Percentiles rank a stretch among this genome's conserved stretches.
phyloP scores from a whole-genome alignment of 2,329 filamentous ascomycete species.

The Clonostachys byssicola region DNA sequence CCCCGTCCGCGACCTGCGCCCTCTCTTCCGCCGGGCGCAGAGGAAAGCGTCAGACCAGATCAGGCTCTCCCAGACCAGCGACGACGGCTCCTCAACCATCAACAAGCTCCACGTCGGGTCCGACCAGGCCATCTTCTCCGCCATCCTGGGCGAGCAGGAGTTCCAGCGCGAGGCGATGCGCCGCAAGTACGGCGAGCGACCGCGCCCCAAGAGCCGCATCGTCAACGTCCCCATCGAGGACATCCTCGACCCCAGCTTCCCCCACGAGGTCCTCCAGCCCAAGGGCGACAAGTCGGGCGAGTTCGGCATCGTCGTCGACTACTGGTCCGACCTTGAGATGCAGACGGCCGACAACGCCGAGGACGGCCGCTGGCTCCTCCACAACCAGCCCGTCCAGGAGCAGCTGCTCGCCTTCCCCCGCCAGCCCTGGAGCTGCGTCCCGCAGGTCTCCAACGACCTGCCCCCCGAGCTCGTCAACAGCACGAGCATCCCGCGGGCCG shows the following conservation, averaged over 20 bases:
- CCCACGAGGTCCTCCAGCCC: conserved; percentile 7
- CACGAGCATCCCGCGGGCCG: conserved; percentile 5
- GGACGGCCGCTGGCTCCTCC: conserved; percentile 11
- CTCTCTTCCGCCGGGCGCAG: conserved; percentile 11
- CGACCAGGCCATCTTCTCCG: conserved; percentile 19
- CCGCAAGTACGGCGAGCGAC: conserved; percentile 11
- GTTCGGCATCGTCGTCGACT: conserved; percentile 18
- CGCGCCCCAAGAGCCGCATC: conserved; percentile 5
- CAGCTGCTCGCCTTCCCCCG: conserved; percentile 7
- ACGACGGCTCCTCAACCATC: neutral
- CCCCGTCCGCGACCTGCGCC: conserved; percentile 12
- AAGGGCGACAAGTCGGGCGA: conserved; percentile 11
- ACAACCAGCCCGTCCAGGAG: conserved; percentile 24
- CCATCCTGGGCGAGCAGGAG: conserved; percentile 21
- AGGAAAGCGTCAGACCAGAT: neutral
- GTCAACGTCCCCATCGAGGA: conserved; percentile 9
- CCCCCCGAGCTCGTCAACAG: conserved; percentile 13
- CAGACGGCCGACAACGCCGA: conserved; percentile 11
- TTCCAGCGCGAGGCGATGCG: conserved; percentile 20
- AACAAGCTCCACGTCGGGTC: conserved; percentile 7
- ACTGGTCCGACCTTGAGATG: conserved; percentile 16
- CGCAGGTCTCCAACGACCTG: neutral
- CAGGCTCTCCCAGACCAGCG: neutral
- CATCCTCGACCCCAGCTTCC: conserved; percentile 13
- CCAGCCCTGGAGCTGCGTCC: conserved; percentile 2